phyloP scores from a whole-genome alignment of 1,284 basidiomycete genomes.

The Neolentinus lepideus region DNA sequence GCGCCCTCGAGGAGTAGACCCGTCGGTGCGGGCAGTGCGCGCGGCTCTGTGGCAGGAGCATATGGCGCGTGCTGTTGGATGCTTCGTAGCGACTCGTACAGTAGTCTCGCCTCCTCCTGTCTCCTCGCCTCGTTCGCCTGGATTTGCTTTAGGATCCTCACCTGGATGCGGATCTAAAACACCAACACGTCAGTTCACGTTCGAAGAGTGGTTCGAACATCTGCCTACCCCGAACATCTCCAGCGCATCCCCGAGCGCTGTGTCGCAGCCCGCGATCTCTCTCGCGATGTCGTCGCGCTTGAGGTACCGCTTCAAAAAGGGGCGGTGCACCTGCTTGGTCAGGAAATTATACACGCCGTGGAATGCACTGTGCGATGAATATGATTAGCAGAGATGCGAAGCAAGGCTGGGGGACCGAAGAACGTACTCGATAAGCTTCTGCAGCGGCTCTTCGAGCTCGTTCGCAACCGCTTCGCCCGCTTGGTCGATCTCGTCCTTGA shows the following conservation, averaged over 20 bases:
- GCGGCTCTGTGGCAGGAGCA: constrained; percentile 7
- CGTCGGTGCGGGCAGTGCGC: constrained; percentile 2
- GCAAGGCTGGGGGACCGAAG: not conserved
- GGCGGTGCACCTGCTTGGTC: constrained; percentile 51
- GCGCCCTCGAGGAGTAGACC: constrained; percentile 10
- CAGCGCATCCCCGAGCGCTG: constrained; percentile 45
- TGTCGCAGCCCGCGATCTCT: constrained; percentile 47
- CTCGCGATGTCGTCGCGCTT: constrained; percentile 64
- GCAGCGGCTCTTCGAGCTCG: constrained; percentile 31
- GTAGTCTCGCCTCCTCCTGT: constrained; percentile 19
- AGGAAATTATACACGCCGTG: constrained; percentile 43
- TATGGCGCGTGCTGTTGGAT: constrained; percentile 1
- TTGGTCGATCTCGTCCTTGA: constrained; percentile 35
- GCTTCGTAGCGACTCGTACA: constrained; percentile 3
- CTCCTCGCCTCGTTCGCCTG: constrained; percentile 29
- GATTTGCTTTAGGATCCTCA: constrained; percentile 52
- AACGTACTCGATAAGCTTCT: constrained; percentile 44
- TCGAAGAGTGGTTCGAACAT: not conserved
- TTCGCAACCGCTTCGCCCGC: constrained; percentile 29
- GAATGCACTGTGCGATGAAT: constrained; percentile 29
- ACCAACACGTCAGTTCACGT: constrained; percentile 5
- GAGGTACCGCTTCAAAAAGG: constrained; percentile 75
- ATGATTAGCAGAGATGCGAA: too few species aligned
- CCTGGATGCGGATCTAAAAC: constrained; percentile 40
- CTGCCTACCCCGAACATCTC: constrained; percentile 45